A percentile compares a stretch with the other conserved stretches of the same genome.
These are phyloP conservation scores for Heritiera fomes DNA, from an alignment of 345 rosid genomes.

Conservation along the genomic window DNA sequence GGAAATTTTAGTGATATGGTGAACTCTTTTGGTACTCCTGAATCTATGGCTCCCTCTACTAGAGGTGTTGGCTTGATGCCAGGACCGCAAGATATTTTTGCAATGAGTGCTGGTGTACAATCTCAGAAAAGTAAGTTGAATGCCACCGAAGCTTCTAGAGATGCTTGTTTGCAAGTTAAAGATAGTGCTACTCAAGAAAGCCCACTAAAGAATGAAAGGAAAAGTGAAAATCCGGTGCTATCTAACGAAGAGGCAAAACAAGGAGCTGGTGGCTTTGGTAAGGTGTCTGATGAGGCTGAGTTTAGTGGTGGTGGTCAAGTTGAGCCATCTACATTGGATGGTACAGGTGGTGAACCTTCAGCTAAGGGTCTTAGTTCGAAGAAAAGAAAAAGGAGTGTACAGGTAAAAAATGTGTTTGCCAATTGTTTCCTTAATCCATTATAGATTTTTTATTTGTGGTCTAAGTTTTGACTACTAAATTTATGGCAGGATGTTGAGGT, in stretches of 20 bases:
- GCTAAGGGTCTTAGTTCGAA: constrained; percentile 48
- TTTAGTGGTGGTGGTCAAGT: constrained; percentile 68
- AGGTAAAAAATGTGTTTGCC: constrained; percentile 39
- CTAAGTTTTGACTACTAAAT: neutral
- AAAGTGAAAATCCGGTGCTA: constrained; percentile 42
- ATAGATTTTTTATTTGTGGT: neutral
- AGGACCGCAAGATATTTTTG: constrained; percentile 47
- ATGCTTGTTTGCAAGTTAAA: constrained; percentile 42
- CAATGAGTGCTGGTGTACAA: constrained; percentile 37
- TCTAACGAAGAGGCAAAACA: constrained; percentile 59
- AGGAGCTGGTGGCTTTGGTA: constrained; percentile 60
- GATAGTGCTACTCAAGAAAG: constrained; percentile 40
- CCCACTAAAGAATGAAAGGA: constrained; percentile 46
- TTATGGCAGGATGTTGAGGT: constrained; percentile 49
- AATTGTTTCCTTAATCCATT: constrained; percentile 13
- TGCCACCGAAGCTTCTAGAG: constrained; percentile 55
- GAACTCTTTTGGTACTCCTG: constrained; percentile 60
- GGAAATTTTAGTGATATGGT: constrained; percentile 73
- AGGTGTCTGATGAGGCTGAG: constrained; percentile 83
- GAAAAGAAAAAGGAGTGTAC: constrained; percentile 79
- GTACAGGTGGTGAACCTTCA: constrained; percentile 50
- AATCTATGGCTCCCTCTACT: constrained; percentile 54
- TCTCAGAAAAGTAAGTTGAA: constrained; percentile 49
- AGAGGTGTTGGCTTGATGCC: constrained; percentile 57
- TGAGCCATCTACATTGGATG: constrained; percentile 46